Conservation (phyloP, 2,329 filamentous ascomycete species). For the Calonectria montana region DNA sequence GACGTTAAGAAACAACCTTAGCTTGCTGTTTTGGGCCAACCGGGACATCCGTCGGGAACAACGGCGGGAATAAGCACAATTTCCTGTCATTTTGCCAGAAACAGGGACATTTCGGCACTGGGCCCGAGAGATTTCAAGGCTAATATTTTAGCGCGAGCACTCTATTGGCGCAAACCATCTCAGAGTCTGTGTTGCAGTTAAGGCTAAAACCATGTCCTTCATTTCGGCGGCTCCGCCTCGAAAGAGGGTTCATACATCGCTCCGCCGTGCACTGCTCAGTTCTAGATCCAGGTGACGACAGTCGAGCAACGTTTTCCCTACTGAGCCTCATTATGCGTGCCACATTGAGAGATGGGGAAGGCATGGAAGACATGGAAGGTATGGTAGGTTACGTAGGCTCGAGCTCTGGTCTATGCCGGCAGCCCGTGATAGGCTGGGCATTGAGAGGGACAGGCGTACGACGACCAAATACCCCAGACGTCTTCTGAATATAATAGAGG, state of each 20-base stretch:
- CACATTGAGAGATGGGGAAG: not conserved
- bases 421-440: not conserved
- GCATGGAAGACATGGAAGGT: not conserved
- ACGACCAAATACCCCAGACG: not conserved
- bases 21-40: not conserved
- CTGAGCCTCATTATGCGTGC: constrained; percentile 8
- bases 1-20: constrained; percentile 4
- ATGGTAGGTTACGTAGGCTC: constrained; percentile 13
- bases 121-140: not conserved
- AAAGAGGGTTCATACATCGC: not conserved
- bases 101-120: not conserved
- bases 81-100: not conserved
- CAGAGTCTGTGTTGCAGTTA: not conserved
- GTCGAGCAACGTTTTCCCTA: not conserved
- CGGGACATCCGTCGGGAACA: constrained; percentile 14
- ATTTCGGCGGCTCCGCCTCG: constrained; percentile 15
- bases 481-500: constrained; percentile 8
- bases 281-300: not conserved
- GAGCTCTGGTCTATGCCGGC: not conserved
- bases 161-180: constrained; percentile 4
- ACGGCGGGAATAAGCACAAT: not conserved
- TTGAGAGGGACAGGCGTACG: constrained; percentile 6
- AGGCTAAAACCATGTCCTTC: constrained; percentile 4
- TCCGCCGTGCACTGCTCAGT: not conserved
- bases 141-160: not conserved